Evolutionary conservation across 2,329 filamentous ascomycete species (phyloP).

Genomic region (Aureobasidium pullulans): DNA sequence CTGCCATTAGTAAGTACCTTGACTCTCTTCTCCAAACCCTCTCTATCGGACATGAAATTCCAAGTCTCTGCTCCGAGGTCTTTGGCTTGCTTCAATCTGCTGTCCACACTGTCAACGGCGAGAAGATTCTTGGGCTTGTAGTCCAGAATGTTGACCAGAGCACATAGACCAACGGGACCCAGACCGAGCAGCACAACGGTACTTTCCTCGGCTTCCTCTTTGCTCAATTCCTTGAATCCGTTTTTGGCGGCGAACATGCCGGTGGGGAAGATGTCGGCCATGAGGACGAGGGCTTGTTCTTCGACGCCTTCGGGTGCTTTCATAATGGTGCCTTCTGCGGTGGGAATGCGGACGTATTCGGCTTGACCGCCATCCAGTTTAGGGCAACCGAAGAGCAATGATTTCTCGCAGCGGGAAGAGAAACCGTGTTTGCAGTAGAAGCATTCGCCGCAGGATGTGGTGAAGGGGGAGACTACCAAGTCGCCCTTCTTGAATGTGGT

Average conservation of each 20-base stretch:
- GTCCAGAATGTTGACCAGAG: slow-evolving; percentile 68
- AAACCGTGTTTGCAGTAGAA: slow-evolving; percentile 76
- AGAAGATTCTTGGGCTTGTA: slow-evolving; percentile 68
- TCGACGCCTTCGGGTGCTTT: slow-evolving; percentile 64
- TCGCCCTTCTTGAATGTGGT: slow-evolving; percentile 66
- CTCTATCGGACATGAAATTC: slow-evolving; percentile 64
- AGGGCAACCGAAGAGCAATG: slow-evolving; percentile 61
- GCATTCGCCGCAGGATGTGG: slow-evolving; percentile 67
- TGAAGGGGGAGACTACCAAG: slow-evolving; percentile 76
- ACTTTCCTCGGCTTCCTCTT: slow-evolving; percentile 54
- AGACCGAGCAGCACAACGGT: slow-evolving; percentile 78
- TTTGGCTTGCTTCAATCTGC: slow-evolving; percentile 62
- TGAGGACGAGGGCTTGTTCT: slow-evolving; percentile 69
- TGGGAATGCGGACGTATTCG: slow-evolving; percentile 59
- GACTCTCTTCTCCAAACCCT: slow-evolving; percentile 60
- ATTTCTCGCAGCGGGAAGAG: slow-evolving; percentile 68
- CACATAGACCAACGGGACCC: slow-evolving; percentile 73
- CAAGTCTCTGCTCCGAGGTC: slow-evolving; percentile 59
- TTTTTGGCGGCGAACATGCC: slow-evolving; percentile 78
- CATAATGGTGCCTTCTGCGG: slow-evolving; percentile 73
- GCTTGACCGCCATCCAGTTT: slow-evolving; percentile 26
- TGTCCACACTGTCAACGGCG: slow-evolving; percentile 55
- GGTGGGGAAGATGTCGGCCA: slow-evolving; percentile 85
- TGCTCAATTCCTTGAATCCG: slow-evolving; percentile 58
- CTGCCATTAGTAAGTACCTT: slow-evolving; percentile 69